Base-by-base conservation (phyloP, 805 yeast species). In the Yamadazyma laniorum region DNA sequence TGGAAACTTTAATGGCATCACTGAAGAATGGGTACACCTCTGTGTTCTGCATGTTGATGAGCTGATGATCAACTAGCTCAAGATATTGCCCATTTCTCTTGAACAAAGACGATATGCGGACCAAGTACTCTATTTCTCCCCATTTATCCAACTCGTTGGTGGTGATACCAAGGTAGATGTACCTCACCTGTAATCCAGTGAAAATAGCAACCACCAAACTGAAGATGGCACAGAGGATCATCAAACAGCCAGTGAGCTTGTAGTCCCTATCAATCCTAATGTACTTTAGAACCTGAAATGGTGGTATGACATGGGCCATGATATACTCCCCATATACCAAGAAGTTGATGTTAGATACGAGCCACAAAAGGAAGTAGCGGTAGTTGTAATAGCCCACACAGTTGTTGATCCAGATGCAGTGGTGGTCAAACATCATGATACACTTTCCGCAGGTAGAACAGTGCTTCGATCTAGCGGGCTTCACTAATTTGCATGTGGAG, bases 141-240 rank as follows among this genome's bases (percentile, higher is more conserved):
- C 95, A 85, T 52, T 85, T 85, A 35, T 69, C 78, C 13, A 75
- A 63, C 57, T 85, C 95, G 51, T 82, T 83, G 3, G 90, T 82
- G 9, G 93, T 84, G 55, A 80, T 80, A 0, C 95, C 95, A 29
- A 74, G 67, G 45, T 69, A 72, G 2, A 84, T 61, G 45, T 76
- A 69, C 22, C 68, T 52, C 18, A 78, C 27, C 47, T 81, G 85
- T 41, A 72, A 64, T 1, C 46, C 42, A 0, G 68, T 49, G 50
- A 75, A 75, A n/a, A 60, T 43, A 1, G 48, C 35, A 2, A 71
- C 63, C 19, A 74, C 48, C 1, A 73, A 54, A 12, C 58, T 47
- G 35, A 74, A 56, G 5, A 69, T 45, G 1, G 50, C 19, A 35
- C 76, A 72, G 13, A 75, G 50, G 17, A 72, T 39, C 7, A 71